Conservation (phyloP, 345 rosid genomes). For the Gossypium rotundifolium region DNA sequence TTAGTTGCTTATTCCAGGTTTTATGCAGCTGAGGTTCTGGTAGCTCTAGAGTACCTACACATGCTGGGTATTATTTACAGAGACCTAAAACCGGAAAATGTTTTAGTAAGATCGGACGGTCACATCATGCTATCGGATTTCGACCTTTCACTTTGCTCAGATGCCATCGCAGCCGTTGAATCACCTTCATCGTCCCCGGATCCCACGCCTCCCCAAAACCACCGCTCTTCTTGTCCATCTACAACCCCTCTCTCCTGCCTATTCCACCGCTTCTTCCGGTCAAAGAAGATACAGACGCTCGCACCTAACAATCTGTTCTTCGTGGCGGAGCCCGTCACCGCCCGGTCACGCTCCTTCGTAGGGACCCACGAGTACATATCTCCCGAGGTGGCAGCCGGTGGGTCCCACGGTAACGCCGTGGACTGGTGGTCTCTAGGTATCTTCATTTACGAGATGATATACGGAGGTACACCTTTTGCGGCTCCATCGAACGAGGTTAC, state of each 20-base stretch:
- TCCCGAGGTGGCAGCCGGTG: constrained; percentile 87
- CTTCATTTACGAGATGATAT: constrained; percentile 74
- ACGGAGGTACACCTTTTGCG: constrained; percentile 78
- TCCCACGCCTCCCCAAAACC: constrained; percentile 20
- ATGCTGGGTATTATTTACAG: constrained; percentile 83
- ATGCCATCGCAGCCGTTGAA: constrained; percentile 79
- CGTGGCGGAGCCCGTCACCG: constrained; percentile 86
- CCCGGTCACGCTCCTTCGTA: constrained; percentile 80
- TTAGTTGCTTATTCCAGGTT: constrained; percentile 39
- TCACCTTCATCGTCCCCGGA: constrained; percentile 50
- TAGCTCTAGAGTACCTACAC: constrained; percentile 87
- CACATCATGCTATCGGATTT: constrained; percentile 98
- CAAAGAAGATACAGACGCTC: constrained; percentile 49
- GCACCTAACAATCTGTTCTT: constrained; percentile 49
- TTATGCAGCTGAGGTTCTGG: constrained; percentile 84
- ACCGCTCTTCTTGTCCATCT: constrained; percentile 20
- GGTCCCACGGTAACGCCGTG: constrained; percentile 84
- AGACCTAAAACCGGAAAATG: constrained; percentile 90
- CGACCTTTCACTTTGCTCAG: constrained; percentile 74
- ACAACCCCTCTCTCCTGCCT: constrained; percentile 36
- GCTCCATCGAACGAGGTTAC: constrained; percentile 68
- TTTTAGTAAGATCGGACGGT: constrained; percentile 85
- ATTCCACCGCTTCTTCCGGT: constrained; percentile 50
- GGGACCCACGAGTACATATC: constrained; percentile 96
- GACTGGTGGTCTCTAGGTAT: constrained; percentile 97